Percentiles rank a stretch among this genome's conserved stretches.
Conservation (phyloP, 2,329 filamentous ascomycete genomes). For the Sarocladium strictum region DNA sequence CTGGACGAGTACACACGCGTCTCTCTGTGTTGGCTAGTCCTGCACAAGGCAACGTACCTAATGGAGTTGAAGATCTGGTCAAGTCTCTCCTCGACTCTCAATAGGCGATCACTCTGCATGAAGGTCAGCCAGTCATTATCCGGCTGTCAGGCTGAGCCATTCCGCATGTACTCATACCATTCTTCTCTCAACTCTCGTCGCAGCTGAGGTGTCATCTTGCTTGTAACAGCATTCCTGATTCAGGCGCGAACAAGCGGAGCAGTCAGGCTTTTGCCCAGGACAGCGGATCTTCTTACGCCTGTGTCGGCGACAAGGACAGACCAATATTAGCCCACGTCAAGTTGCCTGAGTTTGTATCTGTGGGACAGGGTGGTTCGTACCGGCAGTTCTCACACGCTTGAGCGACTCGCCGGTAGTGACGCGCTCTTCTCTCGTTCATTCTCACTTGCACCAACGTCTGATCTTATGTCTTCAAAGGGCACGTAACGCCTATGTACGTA, state of each 20-base stretch:
- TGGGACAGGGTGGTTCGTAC: not conserved
- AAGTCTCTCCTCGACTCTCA: not conserved
- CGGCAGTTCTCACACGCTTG: constrained; percentile 9
- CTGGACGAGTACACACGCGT: too few species aligned
- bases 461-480: not conserved
- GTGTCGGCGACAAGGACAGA: not conserved
- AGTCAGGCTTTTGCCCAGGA: not conserved
- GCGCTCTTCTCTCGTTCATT: not conserved
- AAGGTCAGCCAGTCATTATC: not conserved
- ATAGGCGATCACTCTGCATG: not conserved
- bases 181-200: not conserved
- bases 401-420: not conserved
- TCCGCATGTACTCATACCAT: not conserved
- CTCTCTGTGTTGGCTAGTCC: too few species aligned
- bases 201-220: not conserved
- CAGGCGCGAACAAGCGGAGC: constrained; percentile 1
- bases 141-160: too few species aligned
- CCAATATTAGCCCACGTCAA: not conserved
- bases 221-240: not conserved
- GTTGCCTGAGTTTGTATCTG: not conserved
- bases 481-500: not conserved
- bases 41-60: not conserved
- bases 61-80: not conserved
- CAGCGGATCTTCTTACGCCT: constrained; percentile 9
- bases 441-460: not conserved